Base-by-base conservation (phyloP, 768 basidiomycete species). In the Gloeostereum incarnatum region DNA sequence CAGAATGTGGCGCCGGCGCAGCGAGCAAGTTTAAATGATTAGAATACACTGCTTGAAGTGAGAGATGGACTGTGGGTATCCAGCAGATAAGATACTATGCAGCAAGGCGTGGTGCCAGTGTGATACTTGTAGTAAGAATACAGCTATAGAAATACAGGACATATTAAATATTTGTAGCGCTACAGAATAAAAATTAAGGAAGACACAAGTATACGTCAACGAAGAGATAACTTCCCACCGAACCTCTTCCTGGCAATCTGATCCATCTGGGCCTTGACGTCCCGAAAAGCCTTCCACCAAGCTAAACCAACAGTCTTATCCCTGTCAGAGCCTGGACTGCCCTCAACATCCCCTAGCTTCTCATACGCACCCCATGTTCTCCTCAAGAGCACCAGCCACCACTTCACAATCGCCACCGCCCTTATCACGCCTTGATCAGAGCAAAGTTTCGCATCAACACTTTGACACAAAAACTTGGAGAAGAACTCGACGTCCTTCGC, bases 241-340 rank as follows among this genome's bases (percentile, higher is more conserved):
- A 86, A 91, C 41, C 73, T 74, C 54, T 69, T 71, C 44, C 70
- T 66, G 4, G 74, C 71, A 16, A 78, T 67, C n/a, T 56, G 61
- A 46, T 89, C 81, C 59, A 92, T 73, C 48, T 63, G 66, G 9
- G 49, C 62, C 60, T 81, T 86, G 2, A 88, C 77, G 21, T 72
- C 71, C 42, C 71, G 62, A 60, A 87, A 92, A 5, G 81, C 73
- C 36, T 59, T 65, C 90, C 89, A 93, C 91, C 90, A 93, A 26
- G 74, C 74, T 51, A 65, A 65, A 2, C 78, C 87, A 30, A 83
- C 65, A 11, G 35, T 62, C 53, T 24, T 60, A 58, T 52, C 62
- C 60, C 55, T 44, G 45, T 45, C 43, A 55, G 54, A 50, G 19
- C 52, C 51, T 22, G 49, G 44, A 34, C 56, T 57, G 29, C 62